Evolutionary conservation across 1,139 yeast species (phyloP), one percentile per base, ranked within the genome.

Genomic region (Nakaseomyces kungkrabaensis): DNA sequence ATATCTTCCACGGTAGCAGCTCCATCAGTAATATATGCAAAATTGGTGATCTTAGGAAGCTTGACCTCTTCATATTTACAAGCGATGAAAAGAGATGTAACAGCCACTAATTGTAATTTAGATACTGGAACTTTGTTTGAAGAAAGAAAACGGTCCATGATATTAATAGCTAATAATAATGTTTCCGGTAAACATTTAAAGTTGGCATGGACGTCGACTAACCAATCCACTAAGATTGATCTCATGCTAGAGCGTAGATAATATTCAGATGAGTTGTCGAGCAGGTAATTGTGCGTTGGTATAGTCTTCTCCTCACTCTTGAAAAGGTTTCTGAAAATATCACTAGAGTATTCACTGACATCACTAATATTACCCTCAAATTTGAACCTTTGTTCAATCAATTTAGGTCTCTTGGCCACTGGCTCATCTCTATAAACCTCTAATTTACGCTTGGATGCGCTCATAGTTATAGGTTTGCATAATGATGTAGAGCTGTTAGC

Each of bases 1-100:
- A 92, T 87, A 61, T 88, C 96, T 50, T 83, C 88, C 63, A 82
- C 90, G 10, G 86, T 77, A 64, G 85, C 88, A 13, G 92, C 88
- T 37, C 73, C 73, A 67, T 88, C 97, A 33, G 96, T 88, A 56
- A 89, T 88, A 65, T 86, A 87, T 10, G 95, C 88, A 67, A 88
- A 90, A 68, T 87, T 86, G 56, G 84, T 79, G 47, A 90, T 84
- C 45, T 92, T 82, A 5, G 98, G 98, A n/a, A 92, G 78, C 63
- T 85, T 86, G 34, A 92, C 96, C 69, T 92, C 98, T 69, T 92
- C 97, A 67, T 86, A 89, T 70, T 90, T 90, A 24, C 97, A 94
- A 32, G 97, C 96, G 56, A 89, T 85, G 68, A 89, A 86, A 56
- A 90, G 70, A 7, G 94, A 79, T 1, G 96, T 89, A 4, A 95